These are phyloP conservation scores for Porogramme epimiltina DNA, from an alignment of 1,284 basidiomycete genomes.

Conservation along the genomic window DNA sequence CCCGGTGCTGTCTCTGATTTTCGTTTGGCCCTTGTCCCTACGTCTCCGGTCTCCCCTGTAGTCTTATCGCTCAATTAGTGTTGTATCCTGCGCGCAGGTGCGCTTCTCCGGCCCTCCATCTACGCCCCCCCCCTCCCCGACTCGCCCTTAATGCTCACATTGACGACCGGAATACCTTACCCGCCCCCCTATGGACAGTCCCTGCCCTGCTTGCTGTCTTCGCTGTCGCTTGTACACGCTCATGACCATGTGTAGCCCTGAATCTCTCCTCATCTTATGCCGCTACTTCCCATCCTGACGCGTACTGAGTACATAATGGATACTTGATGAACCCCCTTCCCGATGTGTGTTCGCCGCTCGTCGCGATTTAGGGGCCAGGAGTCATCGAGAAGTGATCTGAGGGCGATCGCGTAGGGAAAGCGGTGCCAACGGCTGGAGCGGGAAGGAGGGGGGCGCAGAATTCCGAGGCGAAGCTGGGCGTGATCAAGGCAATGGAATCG, in stretches of 20 bases:
- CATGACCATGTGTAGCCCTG: constrained; percentile 24
- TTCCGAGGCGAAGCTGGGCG: neutral
- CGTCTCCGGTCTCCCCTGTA: constrained; percentile 17
- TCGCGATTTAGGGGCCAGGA: no score
- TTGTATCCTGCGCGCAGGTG: constrained; percentile 21
- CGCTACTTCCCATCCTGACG: neutral
- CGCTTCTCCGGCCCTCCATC: constrained; percentile 5
- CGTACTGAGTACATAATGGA: constrained; percentile 23
- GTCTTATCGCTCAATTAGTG: constrained; percentile 30
- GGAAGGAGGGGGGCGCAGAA: neutral
- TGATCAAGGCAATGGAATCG: constrained; percentile 9
- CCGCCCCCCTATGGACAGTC: constrained; percentile 14
- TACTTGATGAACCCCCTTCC: no score
- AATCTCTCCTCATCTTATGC: constrained; percentile 15
- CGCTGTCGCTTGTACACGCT: constrained; percentile 23
- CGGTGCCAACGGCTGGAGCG: neutral
- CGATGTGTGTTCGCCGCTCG: no score
- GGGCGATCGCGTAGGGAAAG: constrained; percentile 2
- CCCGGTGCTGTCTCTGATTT: neutral
- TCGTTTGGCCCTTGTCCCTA: neutral
- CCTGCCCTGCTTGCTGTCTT: constrained; percentile 20
- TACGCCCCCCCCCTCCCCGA: neutral
- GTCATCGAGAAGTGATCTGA: neutral
- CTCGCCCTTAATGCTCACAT: neutral
- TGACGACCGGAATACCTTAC: constrained; percentile 19